phyloP scores from a whole-genome alignment of 106 monocot genomes.

The Phalaenopsis equestris region DNA sequence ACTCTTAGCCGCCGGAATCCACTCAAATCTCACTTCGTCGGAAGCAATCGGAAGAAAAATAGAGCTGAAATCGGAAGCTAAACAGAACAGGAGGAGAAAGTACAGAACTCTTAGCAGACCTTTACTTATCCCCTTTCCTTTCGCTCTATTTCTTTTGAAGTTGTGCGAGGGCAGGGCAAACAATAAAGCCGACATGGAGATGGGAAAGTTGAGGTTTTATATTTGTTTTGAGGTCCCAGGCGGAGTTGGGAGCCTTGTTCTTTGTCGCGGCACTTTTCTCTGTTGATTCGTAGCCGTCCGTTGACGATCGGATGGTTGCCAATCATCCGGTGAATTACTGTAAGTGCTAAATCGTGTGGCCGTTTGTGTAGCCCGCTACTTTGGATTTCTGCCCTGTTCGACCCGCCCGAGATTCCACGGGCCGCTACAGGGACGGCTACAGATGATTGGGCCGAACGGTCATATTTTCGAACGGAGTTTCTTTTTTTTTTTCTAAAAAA shows the following conservation, averaged over 20 bases:
- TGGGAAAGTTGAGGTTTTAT: constrained; percentile 2
- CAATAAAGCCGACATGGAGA: not conserved
- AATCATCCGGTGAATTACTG: not conserved
- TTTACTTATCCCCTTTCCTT: not conserved
- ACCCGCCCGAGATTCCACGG: not conserved
- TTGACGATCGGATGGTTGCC: not conserved
- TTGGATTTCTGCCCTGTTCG: not conserved
- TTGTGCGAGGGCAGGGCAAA: not conserved
- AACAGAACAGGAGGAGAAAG: not conserved
- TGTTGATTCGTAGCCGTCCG: not conserved
- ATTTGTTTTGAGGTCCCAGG: not conserved
- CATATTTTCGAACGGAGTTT: no score
- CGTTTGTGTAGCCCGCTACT: not conserved
- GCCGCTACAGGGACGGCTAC: constrained; percentile 1
- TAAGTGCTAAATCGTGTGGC: not conserved
- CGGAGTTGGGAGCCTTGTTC: not conserved
- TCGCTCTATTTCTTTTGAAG: not conserved
- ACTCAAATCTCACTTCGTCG: not conserved
- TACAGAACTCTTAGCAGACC: not conserved
- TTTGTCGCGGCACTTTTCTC: not conserved
- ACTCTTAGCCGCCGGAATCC: not conserved
- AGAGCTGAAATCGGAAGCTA: not conserved
- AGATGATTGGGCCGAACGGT: not conserved
- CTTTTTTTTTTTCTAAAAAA: no score
- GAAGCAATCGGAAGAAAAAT: not conserved